These are phyloP conservation scores for Paraconiothyrium brasiliense DNA, from an alignment of 2,329 filamentous ascomycete genomes.

Conservation along the genomic window DNA sequence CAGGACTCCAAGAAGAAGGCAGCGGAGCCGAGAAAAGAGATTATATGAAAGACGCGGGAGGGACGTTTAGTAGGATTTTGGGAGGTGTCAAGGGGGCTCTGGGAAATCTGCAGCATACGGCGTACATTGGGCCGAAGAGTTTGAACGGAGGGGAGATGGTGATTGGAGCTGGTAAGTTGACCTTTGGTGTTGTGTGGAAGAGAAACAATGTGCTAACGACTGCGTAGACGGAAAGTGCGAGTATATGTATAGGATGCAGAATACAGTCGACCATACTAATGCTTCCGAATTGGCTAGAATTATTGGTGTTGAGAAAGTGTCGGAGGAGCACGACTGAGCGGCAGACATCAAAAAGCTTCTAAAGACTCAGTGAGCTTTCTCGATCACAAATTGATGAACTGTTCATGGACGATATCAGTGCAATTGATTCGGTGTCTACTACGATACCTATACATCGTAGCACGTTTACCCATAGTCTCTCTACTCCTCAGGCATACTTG, in stretches of 20 bases:
- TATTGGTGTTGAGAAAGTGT: conserved; percentile 1
- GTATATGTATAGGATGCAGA: conserved; percentile 39
- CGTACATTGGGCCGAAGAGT: conserved; percentile 33
- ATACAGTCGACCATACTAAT: conserved; percentile 36
- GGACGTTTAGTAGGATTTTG: conserved; percentile 21
- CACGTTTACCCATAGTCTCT: too few relatives aligned
- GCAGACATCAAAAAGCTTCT: neutral
- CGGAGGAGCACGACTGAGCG: neutral
- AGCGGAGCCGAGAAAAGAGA: conserved; percentile 28
- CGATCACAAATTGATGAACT: too few relatives aligned
- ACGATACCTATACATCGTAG: too few relatives aligned
- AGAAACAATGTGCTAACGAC: neutral
- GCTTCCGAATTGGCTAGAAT: conserved; percentile 25
- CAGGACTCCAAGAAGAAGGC: conserved; percentile 23
- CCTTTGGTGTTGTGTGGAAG: neutral
- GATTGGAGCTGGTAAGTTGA: conserved; percentile 16
- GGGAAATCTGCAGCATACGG: conserved; percentile 27
- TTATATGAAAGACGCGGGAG: conserved; percentile 34
- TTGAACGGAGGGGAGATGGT: conserved; percentile 37
- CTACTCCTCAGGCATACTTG: conserved; percentile 41
- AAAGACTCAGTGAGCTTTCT: too few relatives aligned
- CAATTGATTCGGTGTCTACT: too few relatives aligned
- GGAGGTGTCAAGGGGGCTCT: conserved; percentile 33
- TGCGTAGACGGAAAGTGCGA: conserved; percentile 32
- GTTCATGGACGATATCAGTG: too few relatives aligned